Evolutionary conservation across 495 filamentous ascomycete species (phyloP), one percentile per base, ranked within the genome.

Genomic region (Penicillium manginii): DNA sequence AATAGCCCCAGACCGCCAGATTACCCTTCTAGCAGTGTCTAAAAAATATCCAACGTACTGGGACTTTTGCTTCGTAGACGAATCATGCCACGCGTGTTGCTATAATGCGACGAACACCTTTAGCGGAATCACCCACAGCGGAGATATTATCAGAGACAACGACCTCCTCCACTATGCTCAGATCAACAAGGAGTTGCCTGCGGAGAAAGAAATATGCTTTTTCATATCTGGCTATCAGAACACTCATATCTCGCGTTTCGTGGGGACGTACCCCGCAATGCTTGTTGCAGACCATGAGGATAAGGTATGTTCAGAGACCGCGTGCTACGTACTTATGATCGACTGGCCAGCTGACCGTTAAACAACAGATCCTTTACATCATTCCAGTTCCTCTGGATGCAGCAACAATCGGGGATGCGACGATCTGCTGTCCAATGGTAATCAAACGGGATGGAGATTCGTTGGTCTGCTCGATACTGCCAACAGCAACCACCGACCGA

Each of bases 391-490:
- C 67, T 4, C 35, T 70, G 35, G 64, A 70, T 52, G 54, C 55
- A 49, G 67, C 67, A 2, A 59, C 67, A 59, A 65, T 70, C 45
- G 64, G 64, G 58, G 54, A 70, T n/a, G 67, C 67, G 1, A 67
- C 61, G 7, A 60, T 68, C 12, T 70, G 67, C 29, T 67, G 61
- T 47, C 64, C 67, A 21, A 21, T 70, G 47, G 64, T 65, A 2
- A 59, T 70, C 17, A 70, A 67, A 49, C 56, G 61, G 15, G 64
- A 67, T 51, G 61, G 50, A n/a, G 51, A 61, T 31, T 65, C 49
- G 0, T 47, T 70, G 1, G 48, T 70, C 11, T 70, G 61, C 39
- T 70, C 67, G 23, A 67, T 70, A 46, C 29, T 70, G 6, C 52
- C 67, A 59, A 57, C 43, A 29, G 54, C 67, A 57, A 65, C 67